Percentiles rank a stretch among this genome's conserved stretches.
Evolutionary conservation across 2,329 filamentous ascomycete genomes (phyloP).

Genomic region (Xylaria sp.): DNA sequence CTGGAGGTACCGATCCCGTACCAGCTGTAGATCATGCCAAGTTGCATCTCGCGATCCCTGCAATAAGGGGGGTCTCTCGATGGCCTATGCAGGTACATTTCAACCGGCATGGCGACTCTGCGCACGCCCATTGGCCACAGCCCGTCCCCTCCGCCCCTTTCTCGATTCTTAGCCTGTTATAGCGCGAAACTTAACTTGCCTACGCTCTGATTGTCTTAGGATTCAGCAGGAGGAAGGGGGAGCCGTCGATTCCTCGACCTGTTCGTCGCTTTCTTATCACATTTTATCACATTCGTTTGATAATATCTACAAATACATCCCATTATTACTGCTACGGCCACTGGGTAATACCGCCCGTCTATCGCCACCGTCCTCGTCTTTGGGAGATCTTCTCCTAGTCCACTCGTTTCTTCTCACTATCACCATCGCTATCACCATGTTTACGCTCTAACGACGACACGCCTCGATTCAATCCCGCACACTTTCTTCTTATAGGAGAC

Average conservation of each 20-base stretch:
- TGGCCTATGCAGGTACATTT: background rate
- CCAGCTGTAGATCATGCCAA: background rate
- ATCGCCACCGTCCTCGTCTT: slow-evolving; percentile 4
- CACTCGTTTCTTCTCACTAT: slow-evolving; percentile 13
- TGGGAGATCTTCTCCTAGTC: slow-evolving; percentile 18
- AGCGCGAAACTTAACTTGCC: background rate
- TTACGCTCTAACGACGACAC: background rate
- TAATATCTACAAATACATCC: background rate
- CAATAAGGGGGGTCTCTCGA: background rate
- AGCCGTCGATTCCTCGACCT: slow-evolving; percentile 10
- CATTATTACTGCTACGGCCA: no score
- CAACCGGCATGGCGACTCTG: background rate
- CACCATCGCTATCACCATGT: background rate
- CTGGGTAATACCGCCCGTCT: background rate
- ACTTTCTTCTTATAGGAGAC: background rate
- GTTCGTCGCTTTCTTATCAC: slow-evolving; percentile 14
- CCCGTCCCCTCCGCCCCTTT: background rate
- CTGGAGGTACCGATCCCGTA: no score
- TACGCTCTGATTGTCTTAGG: background rate
- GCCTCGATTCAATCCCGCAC: background rate
- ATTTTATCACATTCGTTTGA: slow-evolving; percentile 13
- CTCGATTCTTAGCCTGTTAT: background rate
- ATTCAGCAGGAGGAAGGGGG: background rate
- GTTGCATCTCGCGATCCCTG: background rate
- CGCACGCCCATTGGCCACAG: background rate